These are phyloP conservation scores for Avena insularis DNA, from an alignment of 176 grass and related monocot genomes.

Conservation along the genomic window DNA sequence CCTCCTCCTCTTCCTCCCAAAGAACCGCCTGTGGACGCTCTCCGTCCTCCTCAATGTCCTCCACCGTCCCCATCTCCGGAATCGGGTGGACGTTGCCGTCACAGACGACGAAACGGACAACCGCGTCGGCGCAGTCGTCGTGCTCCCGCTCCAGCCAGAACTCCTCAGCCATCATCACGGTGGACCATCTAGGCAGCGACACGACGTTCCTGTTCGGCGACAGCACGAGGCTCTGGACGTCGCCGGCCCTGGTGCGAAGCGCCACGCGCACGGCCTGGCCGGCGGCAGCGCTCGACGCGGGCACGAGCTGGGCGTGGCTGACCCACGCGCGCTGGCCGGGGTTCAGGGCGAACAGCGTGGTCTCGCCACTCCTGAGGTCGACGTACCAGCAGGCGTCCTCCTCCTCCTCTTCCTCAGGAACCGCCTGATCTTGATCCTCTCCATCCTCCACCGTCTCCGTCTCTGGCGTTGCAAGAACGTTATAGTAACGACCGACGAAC, in stretches of 20 bases:
- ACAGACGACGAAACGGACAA: background rate
- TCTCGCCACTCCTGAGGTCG: no score
- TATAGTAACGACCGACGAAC: background rate
- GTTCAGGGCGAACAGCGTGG: no score
- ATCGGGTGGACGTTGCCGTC: no score
- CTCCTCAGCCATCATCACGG: background rate
- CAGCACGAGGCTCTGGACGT: background rate
- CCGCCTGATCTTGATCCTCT: background rate
- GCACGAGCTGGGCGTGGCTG: no score
- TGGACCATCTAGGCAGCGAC: background rate
- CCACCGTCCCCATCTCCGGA: background rate
- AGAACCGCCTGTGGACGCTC: background rate
- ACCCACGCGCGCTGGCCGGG: no score
- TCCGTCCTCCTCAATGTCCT: background rate
- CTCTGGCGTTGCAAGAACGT: background rate
- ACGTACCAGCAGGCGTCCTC: background rate
- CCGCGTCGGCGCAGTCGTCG: background rate
- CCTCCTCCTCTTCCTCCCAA: background rate
- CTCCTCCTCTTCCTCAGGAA: background rate
- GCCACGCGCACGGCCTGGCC: no score
- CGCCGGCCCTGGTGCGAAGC: no score
- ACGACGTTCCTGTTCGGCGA: background rate
- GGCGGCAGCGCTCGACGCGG: no score
- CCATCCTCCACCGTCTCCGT: background rate
- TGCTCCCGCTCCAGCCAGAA: background rate